Conservation (phyloP, 192 early-diverging fungal species). For the Coemansia reversa region DNA sequence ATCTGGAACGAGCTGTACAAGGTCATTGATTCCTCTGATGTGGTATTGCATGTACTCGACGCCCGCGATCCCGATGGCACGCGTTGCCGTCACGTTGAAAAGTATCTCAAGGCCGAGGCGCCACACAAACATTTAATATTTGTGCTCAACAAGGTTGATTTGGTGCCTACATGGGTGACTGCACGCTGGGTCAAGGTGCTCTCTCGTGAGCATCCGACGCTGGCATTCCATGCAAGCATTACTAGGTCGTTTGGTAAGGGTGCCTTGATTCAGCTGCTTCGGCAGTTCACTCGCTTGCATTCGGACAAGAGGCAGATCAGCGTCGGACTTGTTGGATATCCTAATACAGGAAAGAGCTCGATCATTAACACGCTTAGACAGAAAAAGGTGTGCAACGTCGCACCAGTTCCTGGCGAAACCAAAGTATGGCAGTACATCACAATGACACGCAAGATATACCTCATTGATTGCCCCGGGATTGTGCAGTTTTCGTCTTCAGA, state of each 20-base stretch:
- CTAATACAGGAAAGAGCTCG: conserved; percentile 95
- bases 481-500: conserved; percentile 86
- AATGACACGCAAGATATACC: conserved; percentile 95
- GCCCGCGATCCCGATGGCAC: conserved; percentile 98
- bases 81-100: conserved; percentile 88
- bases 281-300: conserved; percentile 94
- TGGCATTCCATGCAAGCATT: conserved; percentile 98
- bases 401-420: conserved; percentile 98
- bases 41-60: conserved; percentile 95
- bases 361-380: conserved; percentile 97
- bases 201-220: conserved; percentile 88
- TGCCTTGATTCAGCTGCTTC: conserved; percentile 94
- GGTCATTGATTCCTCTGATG: conserved; percentile 95
- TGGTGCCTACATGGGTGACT: conserved; percentile 98
- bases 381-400: conserved; percentile 98
- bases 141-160: conserved; percentile 97
- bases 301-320: conserved; percentile 98
- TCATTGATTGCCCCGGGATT: conserved; percentile 99
- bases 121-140: conserved; percentile 96
- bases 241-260: conserved; percentile 99
- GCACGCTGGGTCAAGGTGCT: conserved; percentile 92
- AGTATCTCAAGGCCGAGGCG: conserved; percentile 87
- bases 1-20: conserved; percentile 99
- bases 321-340: conserved; percentile 97
- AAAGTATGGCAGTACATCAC: conserved; percentile 99